Evolutionary conservation across 768 basidiomycete species (phyloP).

Genomic region (Trametes cingulata): DNA sequence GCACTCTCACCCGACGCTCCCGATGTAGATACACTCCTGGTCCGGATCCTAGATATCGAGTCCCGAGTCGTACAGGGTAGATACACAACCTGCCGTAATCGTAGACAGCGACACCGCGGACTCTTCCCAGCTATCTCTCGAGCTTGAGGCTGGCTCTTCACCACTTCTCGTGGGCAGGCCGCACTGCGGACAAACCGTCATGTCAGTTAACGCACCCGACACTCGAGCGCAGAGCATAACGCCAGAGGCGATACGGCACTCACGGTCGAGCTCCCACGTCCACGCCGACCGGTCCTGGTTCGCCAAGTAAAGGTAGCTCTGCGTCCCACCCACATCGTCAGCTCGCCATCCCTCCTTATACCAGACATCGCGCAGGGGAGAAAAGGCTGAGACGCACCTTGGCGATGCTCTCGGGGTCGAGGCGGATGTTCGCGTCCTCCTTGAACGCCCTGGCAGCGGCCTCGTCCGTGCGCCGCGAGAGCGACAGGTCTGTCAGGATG

Average conservation of each 20-base stretch:
- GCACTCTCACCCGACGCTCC: no score
- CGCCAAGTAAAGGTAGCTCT: slow-evolving; percentile 68
- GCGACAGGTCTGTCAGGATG: slow-evolving; percentile 43
- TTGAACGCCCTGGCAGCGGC: slow-evolving; percentile 38
- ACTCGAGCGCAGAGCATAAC: no score
- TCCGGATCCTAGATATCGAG: no score
- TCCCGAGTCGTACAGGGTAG: no score
- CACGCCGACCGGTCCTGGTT: slow-evolving; percentile 71
- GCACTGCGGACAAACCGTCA: slow-evolving; percentile 34
- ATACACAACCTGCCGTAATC: background rate
- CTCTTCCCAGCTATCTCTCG: background rate
- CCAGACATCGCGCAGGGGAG: no score
- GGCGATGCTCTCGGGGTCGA: slow-evolving; percentile 71
- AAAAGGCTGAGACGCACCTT: slow-evolving; percentile 42
- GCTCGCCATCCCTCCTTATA: no score
- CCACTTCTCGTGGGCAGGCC: slow-evolving; percentile 58
- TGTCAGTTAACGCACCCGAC: no score
- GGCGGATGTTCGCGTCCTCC: slow-evolving; percentile 45
- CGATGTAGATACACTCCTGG: no score
- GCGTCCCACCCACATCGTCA: no score
- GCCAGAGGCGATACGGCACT: slow-evolving; percentile 32
- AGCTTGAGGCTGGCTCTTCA: slow-evolving; percentile 24
- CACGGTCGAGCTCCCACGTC: slow-evolving; percentile 82
- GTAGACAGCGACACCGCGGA: background rate
- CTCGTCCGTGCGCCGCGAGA: slow-evolving; percentile 18